phyloP scores from a whole-genome alignment of 306 rosid genomes.

The Mimosa pudica region DNA sequence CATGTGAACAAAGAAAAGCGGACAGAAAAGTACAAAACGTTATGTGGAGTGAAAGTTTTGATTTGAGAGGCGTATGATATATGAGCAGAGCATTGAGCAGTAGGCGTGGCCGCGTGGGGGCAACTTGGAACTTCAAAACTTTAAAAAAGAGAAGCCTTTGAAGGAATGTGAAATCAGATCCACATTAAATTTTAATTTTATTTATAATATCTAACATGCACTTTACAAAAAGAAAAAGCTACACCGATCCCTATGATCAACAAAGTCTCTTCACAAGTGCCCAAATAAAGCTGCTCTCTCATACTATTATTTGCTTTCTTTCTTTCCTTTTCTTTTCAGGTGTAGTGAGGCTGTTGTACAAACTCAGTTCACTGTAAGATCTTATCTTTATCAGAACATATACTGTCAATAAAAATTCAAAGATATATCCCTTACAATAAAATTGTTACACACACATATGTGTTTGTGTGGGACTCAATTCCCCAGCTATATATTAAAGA shows the following conservation, averaged over 20 bases:
- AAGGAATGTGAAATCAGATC: background rate
- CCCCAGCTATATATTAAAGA: too few relatives aligned
- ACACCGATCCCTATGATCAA: slow-evolving; percentile 52
- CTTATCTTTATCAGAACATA: too few relatives aligned
- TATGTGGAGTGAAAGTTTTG: background rate
- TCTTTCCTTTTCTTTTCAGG: background rate
- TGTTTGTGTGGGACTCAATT: too few relatives aligned
- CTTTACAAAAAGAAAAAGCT: background rate
- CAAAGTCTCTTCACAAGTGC: slow-evolving; percentile 19
- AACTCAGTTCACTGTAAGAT: background rate
- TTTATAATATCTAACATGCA: background rate
- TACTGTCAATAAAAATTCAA: too few relatives aligned
- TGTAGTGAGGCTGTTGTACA: background rate
- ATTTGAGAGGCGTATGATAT: background rate
- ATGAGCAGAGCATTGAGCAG: background rate
- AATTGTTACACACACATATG: too few relatives aligned
- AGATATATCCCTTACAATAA: too few relatives aligned
- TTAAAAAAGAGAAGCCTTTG: background rate
- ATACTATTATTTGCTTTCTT: background rate
- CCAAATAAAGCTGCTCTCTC: slow-evolving; percentile 8
- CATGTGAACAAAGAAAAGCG: too few relatives aligned
- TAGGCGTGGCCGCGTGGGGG: background rate
- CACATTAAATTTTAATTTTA: background rate
- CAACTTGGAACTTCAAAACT: background rate
- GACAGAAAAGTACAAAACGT: background rate